These are phyloP conservation scores for Yarrowia hollandica DNA, from an alignment of 805 yeast genomes.

Conservation along the genomic window DNA sequence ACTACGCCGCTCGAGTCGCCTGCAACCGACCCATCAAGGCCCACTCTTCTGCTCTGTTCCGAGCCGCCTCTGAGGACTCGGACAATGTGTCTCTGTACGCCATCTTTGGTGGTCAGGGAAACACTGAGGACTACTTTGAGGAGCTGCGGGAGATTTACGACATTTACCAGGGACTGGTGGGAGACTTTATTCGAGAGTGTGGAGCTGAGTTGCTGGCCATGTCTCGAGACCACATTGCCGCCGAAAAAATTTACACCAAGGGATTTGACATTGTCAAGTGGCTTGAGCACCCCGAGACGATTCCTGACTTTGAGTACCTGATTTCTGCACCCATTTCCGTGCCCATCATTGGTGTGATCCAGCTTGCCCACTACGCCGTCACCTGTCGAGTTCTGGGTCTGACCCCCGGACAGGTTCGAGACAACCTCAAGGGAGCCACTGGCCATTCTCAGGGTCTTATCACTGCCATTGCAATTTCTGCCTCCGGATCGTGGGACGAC, in stretches of 20 bases:
- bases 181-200: constrained; percentile 68
- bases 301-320: constrained; percentile 87
- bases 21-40: constrained; percentile 52
- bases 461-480: constrained; percentile 87
- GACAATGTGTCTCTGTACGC: constrained; percentile 72
- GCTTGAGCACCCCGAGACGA: constrained; percentile 79
- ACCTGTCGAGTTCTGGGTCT: constrained; percentile 81
- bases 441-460: constrained; percentile 61
- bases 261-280: constrained; percentile 87
- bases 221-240: constrained; percentile 69
- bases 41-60: constrained; percentile 61
- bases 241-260: constrained; percentile 86
- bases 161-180: constrained; percentile 71
- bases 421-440: constrained; percentile 51
- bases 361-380: constrained; percentile 87
- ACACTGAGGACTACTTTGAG: constrained; percentile 94
- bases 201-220: constrained; percentile 67
- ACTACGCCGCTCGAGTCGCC: constrained; percentile 61
- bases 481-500: constrained; percentile 79
- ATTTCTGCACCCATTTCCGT: constrained; percentile 91
- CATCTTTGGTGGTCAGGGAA: constrained; percentile 98
- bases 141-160: constrained; percentile 85
- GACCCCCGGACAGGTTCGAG: constrained; percentile 84
- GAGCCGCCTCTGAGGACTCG: constrained; percentile 53
- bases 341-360: constrained; percentile 96